Evolutionary conservation across 352 stramenopile species (phyloP), one percentile per base, ranked within the genome.

Genomic region (Thalassiosira oceanica): DNA sequence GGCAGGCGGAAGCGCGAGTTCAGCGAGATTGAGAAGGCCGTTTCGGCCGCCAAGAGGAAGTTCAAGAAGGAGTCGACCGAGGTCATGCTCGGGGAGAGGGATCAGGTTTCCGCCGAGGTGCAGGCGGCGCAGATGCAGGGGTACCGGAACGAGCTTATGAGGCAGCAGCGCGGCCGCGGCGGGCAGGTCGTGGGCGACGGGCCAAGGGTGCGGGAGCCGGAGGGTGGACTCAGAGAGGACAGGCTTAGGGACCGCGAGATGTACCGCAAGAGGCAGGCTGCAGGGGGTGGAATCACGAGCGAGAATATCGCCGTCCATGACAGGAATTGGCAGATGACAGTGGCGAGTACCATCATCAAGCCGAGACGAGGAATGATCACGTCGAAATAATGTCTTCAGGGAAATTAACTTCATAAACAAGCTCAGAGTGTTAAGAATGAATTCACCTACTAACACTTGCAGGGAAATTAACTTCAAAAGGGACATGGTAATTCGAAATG

Each of bases 31-130:
- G 80, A 88, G 74, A 83, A 83, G 46, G 71, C 68, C 0, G 80
- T 90, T 27, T 56, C 69, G 20, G 18, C 71, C 2, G 74, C 80
- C 0, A 90, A 88, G 56, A 57, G 62, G 51, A 82, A 83, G 53
- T 78, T 87, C 52, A 90, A 90, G 57, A 63, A 87, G 58, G 83
- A 90, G 67, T 77, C 80, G 0, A 78, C 77, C 0, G 70, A 90
- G 58, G 80, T 90, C 8, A 62, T 87, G 42, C 57, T 90, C n/a
- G 83, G 83, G 50, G 83, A 90, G 58, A 58, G 83, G 54, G 83
- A 90, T 61, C 77, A 90, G 74, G 83, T 90, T 5, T 86, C 73
- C 1, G 80, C 80, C 1, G 80, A 90, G 60, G 45, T 90, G 20
- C 44, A 49, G 18, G 71, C 69, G 8, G 83, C 83, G 18, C 83